Percentiles rank a stretch among this genome's conserved stretches.
Conservation (phyloP, 805 yeast species). For the Wickerhamomyces sydowiorum region DNA sequence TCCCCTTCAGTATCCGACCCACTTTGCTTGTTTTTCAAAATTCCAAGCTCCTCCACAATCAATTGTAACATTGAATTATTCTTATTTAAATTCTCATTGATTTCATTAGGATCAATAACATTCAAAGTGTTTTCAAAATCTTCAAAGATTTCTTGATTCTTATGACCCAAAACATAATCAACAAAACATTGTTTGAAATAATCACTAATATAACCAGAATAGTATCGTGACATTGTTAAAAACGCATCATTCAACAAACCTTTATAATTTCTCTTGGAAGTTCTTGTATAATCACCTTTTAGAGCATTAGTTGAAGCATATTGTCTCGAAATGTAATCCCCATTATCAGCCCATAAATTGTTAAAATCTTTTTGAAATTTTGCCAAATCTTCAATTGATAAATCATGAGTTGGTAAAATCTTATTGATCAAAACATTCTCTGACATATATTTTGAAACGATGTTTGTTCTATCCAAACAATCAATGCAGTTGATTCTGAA, state of each 20-base stretch:
- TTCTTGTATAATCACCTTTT: constrained; percentile 42
- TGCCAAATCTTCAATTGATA: neutral
- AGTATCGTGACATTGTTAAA: constrained; percentile 35
- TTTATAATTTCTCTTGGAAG: constrained; percentile 33
- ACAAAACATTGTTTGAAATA: constrained; percentile 38
- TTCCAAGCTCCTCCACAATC: constrained; percentile 9
- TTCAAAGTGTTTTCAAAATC: constrained; percentile 33
- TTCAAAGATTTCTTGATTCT: constrained; percentile 29
- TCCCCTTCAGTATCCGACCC: neutral
- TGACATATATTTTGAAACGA: constrained; percentile 38
- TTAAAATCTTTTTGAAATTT: constrained; percentile 24
- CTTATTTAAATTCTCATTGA: constrained; percentile 16
- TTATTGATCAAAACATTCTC: constrained; percentile 17
- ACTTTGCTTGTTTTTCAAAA: neutral
- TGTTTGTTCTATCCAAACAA: constrained; percentile 59
- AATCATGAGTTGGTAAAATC: constrained; percentile 20
- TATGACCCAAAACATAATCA: constrained; percentile 35
- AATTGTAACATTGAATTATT: constrained; percentile 22
- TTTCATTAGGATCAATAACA: constrained; percentile 20
- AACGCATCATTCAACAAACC: constrained; percentile 39
- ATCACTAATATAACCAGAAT: constrained; percentile 38
- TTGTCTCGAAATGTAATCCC: constrained; percentile 59
- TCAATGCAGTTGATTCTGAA: constrained; percentile 58
- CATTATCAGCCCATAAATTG: constrained; percentile 61
- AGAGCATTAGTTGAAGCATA: constrained; percentile 55